Base-by-base conservation (phyloP, 2,329 filamentous ascomycete species). In the Phialocephala subalpina region DNA sequence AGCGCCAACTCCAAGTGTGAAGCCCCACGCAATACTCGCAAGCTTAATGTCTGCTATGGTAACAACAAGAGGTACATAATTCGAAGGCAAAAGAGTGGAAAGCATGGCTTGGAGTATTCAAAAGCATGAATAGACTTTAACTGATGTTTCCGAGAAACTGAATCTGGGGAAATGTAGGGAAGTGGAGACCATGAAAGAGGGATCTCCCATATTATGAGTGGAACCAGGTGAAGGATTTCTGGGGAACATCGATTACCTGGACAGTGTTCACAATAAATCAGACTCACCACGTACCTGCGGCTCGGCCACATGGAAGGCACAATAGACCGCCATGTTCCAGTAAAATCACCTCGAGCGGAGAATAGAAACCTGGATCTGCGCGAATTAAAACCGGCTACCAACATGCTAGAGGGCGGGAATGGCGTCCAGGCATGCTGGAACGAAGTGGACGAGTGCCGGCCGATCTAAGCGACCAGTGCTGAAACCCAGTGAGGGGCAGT, bases 11-110 rank as follows among this genome's bases (percentile, higher is more conserved):
- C 55, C 55, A 22, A 57, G 29, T n/a, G 29, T 57, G 9, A 57
- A 57, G 8, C 55, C 55, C 55, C 55, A 57, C 1, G 55, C 55
- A 36, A 57, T 22, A 40, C 55, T 57, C 33, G 55, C 55, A 36
- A 57, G 55, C 33, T 57, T 57, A 5, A 57, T 57, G 20, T 57
- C 55, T 57, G 55, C 55, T 20, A 7, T 20, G 2, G 55, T 57
- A 14, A 57, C 55, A 8, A 38, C 11, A 29, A 57, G n/a, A 20
- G 55, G 55, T 5, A 57, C 33, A 22, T 57, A 57, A 22, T 35
- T 7, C 12, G 55, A 20, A 22, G 55, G n/a, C n/a, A 57, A 40
- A 36, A 38, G 35, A 3, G 33, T 36, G 18, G 29, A 40, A 4
- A 57, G 12, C 33, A 36, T 57, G 8, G 14, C 36, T 53, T 18